Conservation (phyloP, 768 basidiomycete genomes). For the Amanita phalloides region DNA sequence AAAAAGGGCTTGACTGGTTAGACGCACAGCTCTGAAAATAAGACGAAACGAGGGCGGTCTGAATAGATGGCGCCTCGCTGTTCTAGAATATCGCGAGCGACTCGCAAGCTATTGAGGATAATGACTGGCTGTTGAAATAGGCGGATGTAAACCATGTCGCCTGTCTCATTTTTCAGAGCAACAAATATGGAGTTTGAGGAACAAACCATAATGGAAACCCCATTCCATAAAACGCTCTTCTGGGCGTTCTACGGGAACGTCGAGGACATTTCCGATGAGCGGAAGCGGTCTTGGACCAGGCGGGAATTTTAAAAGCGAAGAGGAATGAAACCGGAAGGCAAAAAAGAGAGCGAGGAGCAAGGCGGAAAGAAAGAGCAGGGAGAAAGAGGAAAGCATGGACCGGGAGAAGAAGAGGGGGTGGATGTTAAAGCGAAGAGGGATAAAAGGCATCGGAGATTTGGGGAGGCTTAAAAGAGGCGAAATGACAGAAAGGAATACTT, state of each 20-base stretch:
- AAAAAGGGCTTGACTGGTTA: neutral
- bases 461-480: conserved; percentile 2
- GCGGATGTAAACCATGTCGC: conserved; percentile 30
- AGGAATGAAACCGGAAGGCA: conserved; percentile 14
- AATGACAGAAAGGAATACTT: neutral
- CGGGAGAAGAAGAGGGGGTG: neutral
- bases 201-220: conserved; percentile 33
- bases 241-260: conserved; percentile 29
- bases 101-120: conserved; percentile 36
- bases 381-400: conserved; percentile 1
- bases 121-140: conserved; percentile 37
- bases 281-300: conserved; percentile 38
- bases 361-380: conserved; percentile 8
- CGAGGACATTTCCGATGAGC: conserved; percentile 36
- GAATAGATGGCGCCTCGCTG: conserved; percentile 46
- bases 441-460: conserved; percentile 6
- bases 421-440: neutral
- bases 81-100: conserved; percentile 37
- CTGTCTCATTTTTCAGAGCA: conserved; percentile 14
- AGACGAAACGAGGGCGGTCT: conserved; percentile 36
- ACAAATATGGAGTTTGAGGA: neutral
- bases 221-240: conserved; percentile 30
- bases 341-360: conserved; percentile 11
- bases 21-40: conserved; percentile 35
- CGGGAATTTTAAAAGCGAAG: conserved; percentile 21